Evolutionary conservation across 106 monocot species (phyloP).

Genomic region (Apostasia ramifera): DNA sequence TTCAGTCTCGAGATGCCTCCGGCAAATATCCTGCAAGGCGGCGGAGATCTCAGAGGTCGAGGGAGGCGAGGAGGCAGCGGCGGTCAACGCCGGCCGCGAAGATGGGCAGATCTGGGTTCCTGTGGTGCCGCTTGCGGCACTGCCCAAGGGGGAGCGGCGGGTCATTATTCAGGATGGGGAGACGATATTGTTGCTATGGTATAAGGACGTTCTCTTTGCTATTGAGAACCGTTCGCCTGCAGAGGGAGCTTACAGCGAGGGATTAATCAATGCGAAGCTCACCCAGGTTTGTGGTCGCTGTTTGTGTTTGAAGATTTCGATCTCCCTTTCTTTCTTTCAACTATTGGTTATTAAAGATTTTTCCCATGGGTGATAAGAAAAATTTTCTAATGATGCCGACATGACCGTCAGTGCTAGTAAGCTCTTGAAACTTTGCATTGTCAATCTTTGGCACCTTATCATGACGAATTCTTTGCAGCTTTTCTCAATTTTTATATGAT

Average conservation of each 20-base stretch:
- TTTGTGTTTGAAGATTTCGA: neutral
- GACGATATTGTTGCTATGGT: slow-evolving; percentile 83
- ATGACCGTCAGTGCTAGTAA: too few species aligned
- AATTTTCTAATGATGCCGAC: too few species aligned
- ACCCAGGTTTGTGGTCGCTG: slow-evolving; percentile 52
- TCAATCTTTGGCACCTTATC: too few species aligned
- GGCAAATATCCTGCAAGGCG: slow-evolving; percentile 41
- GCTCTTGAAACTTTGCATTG: too few species aligned
- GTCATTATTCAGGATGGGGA: slow-evolving; percentile 89
- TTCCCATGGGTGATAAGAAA: neutral
- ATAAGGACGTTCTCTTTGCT: slow-evolving; percentile 80
- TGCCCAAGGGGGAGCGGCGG: slow-evolving; percentile 82
- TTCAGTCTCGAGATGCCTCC: neutral
- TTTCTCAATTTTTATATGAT: too few species aligned
- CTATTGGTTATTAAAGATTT: neutral
- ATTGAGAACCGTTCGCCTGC: slow-evolving; percentile 92
- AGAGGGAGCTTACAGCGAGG: slow-evolving; percentile 91
- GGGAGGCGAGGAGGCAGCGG: slow-evolving; percentile 14
- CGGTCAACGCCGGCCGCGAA: neutral
- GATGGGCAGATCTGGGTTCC: slow-evolving; percentile 78
- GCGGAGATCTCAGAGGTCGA: slow-evolving; percentile 59
- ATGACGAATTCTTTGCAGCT: too few species aligned
- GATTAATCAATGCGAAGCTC: slow-evolving; percentile 88
- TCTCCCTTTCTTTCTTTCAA: neutral
- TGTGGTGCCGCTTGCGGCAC: slow-evolving; percentile 72